These are phyloP conservation scores for Roridomyces roridus DNA, from an alignment of 768 basidiomycete species.

Conservation along the genomic window DNA sequence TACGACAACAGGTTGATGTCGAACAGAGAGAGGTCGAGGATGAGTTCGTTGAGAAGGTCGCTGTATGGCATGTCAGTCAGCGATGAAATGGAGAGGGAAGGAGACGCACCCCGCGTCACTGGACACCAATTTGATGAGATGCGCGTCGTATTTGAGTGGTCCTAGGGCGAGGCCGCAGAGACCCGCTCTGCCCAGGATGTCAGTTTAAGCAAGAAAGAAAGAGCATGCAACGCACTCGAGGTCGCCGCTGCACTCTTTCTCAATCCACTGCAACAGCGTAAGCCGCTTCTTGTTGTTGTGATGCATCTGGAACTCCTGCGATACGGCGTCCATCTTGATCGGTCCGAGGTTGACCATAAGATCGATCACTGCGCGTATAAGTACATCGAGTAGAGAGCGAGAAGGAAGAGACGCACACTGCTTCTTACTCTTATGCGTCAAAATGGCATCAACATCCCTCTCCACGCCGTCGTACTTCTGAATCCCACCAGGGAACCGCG, in stretches of 20 bases:
- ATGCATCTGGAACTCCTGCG: conserved; percentile 35
- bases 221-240: conserved; percentile 36
- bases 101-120: conserved; percentile 36
- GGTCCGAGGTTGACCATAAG: conserved; percentile 38
- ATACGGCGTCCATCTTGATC: conserved; percentile 43
- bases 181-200: conserved; percentile 25
- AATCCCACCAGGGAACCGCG: conserved; percentile 31
- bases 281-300: conserved; percentile 31
- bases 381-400: not conserved
- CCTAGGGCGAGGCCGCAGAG: conserved; percentile 43
- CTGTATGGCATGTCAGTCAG: too few species aligned
- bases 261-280: conserved; percentile 34
- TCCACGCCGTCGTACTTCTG: conserved; percentile 36
- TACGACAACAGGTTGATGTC: conserved; percentile 41
- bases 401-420: conserved; percentile 30
- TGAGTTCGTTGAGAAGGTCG: conserved; percentile 42
- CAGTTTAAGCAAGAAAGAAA: not conserved
- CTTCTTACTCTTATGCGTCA: conserved; percentile 34
- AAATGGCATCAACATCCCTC: conserved; percentile 28
- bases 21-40: conserved; percentile 42
- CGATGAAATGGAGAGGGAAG: conserved; percentile 36
- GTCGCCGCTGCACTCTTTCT: conserved; percentile 34
- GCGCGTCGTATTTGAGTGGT: conserved; percentile 46
- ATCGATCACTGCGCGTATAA: conserved; percentile 33
- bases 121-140: conserved; percentile 38